These are phyloP conservation scores for Lizanozyma gosingica DNA, from an alignment of 1,139 yeast species.

Conservation along the genomic window DNA sequence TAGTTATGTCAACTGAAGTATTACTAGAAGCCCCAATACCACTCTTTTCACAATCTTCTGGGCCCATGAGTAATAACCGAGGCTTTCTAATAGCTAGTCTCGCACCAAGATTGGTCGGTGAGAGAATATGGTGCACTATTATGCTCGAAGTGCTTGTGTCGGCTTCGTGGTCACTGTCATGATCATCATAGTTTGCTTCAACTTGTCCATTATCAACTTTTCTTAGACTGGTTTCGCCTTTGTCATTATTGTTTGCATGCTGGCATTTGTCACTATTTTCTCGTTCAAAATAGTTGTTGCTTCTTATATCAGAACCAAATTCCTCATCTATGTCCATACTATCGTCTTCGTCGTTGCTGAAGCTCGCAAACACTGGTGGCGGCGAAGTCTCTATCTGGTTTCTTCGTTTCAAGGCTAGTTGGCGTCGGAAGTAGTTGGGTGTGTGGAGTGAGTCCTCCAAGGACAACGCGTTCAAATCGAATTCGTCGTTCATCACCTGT, in stretches of 20 bases:
- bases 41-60: constrained; percentile 7
- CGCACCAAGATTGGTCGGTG: constrained; percentile 17
- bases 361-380: neutral
- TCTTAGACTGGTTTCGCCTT: no score
- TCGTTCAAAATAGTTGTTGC: neutral
- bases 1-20: neutral
- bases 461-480: neutral
- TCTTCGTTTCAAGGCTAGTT: neutral
- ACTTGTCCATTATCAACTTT: neutral
- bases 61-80: constrained; percentile 2
- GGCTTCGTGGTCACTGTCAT: neutral
- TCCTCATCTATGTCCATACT: neutral
- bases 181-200: neutral
- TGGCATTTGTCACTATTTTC: no score
- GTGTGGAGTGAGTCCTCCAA: neutral
- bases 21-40: constrained; percentile 3
- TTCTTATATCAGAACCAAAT: neutral
- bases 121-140: constrained; percentile 6
- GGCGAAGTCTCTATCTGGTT: neutral
- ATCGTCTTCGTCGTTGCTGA: neutral
- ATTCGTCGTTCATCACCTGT: neutral
- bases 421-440: neutral
- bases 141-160: neutral
- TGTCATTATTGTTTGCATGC: no score
- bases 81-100: constrained; percentile 11